A percentile compares a stretch with the other conserved stretches of the same genome.
Conservation (phyloP, 768 basidiomycete species). For the Hysterangium stoloniferum region DNA sequence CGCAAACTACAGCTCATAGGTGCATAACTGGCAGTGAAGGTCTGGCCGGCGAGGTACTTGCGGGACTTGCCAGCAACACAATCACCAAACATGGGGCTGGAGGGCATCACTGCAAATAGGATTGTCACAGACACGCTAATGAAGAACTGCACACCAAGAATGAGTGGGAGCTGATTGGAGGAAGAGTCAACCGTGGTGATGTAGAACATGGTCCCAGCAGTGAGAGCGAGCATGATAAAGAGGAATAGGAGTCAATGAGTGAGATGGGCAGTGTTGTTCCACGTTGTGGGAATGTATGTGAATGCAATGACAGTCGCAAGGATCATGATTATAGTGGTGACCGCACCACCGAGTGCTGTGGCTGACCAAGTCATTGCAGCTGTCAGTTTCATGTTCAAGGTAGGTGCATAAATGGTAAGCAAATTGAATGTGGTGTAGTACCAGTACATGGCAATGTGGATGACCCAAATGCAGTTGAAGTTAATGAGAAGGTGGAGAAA, state of each 20-base stretch:
- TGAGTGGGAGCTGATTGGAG: conserved; percentile 65
- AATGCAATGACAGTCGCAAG: conserved; percentile 91
- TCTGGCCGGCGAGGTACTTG: conserved; percentile 97
- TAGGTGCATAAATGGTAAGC: conserved; percentile 68
- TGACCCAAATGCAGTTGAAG: conserved; percentile 99
- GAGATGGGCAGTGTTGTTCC: conserved; percentile 97
- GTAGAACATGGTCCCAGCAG: conserved; percentile 91
- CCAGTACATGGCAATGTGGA: conserved; percentile 91
- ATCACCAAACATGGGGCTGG: conserved; percentile 98
- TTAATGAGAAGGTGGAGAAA: conserved; percentile 97
- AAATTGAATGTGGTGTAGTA: conserved; percentile 96
- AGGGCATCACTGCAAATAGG: conserved; percentile 87
- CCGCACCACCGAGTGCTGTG: conserved; percentile 88
- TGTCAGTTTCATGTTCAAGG: conserved; percentile 40
- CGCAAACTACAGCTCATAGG: conserved; percentile 53
- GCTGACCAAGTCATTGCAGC: conserved; percentile 89
- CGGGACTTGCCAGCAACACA: conserved; percentile 90
- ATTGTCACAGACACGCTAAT: conserved; percentile 82
- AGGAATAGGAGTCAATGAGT: conserved; percentile 88
- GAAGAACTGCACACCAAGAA: conserved; percentile 94
- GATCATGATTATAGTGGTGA: conserved; percentile 96
- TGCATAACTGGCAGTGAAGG: conserved; percentile 96
- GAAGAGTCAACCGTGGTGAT: conserved; percentile 76
- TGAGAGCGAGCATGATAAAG: conserved; percentile 84
- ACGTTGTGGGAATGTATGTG: conserved; percentile 95